phyloP scores from a whole-genome alignment of 2,329 filamentous ascomycete genomes.

The Alternaria conjuncta region DNA sequence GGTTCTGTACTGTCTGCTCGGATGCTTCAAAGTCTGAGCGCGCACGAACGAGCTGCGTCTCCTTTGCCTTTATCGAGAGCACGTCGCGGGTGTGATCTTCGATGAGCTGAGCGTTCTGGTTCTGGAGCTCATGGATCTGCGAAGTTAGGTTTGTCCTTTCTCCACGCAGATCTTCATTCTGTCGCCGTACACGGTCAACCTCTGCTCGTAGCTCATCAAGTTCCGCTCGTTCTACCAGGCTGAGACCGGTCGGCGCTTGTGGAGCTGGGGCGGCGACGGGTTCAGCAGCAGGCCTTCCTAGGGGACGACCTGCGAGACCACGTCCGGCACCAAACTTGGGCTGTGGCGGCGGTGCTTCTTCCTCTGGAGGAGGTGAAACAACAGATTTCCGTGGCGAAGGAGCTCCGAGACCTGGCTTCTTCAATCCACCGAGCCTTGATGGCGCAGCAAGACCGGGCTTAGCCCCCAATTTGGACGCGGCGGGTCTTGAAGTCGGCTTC shows the following conservation, averaged over 20 bases:
- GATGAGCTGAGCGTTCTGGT: conserved; percentile 94
- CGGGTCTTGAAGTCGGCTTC: conserved; percentile 63
- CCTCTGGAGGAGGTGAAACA: conserved; percentile 54
- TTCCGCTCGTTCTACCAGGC: conserved; percentile 86
- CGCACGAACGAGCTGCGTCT: conserved; percentile 93
- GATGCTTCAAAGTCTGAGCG: conserved; percentile 88
- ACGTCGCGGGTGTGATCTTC: conserved; percentile 97
- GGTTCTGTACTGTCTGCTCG: conserved; percentile 82
- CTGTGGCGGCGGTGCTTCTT: conserved; percentile 53
- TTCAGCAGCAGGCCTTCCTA: conserved; percentile 85
- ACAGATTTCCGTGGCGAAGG: conserved; percentile 52
- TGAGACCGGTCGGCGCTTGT: conserved; percentile 67
- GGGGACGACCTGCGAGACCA: conserved; percentile 83
- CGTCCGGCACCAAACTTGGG: conserved; percentile 69
- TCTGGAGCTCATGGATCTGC: conserved; percentile 92
- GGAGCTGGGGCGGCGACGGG: conserved; percentile 52
- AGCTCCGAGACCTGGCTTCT: conserved; percentile 50
- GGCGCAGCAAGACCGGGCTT: conserved; percentile 49
- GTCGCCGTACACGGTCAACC: conserved; percentile 76
- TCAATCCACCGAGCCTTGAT: conserved; percentile 49
- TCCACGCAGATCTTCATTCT: conserved; percentile 79
- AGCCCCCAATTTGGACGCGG: conserved; percentile 47
- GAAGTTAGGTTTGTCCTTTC: conserved; percentile 83
- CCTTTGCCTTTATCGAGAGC: conserved; percentile 95
- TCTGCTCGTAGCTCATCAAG: conserved; percentile 85